These are phyloP conservation scores for Sphaerulina musiva DNA, from an alignment of 2,329 filamentous ascomycete species.

Conservation along the genomic window DNA sequence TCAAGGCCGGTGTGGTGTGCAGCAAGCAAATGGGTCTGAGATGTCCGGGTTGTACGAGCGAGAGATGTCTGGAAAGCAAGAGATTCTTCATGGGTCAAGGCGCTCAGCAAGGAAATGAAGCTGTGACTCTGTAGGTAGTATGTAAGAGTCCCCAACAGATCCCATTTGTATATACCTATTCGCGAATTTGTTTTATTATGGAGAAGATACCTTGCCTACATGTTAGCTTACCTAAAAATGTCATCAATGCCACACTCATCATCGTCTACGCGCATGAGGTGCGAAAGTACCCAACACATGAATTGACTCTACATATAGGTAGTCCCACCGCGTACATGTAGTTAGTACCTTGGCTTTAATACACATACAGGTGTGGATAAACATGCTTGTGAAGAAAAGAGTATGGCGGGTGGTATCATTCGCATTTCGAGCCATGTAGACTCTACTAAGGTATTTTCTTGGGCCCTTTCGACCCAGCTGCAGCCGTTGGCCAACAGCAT, in stretches of 20 bases:
- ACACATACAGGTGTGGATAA: no score
- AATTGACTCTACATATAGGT: neutral
- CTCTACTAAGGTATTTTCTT: neutral
- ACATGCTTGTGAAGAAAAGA: neutral
- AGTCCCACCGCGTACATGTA: no score
- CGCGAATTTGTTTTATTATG: neutral
- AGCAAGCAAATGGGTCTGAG: constrained; percentile 82
- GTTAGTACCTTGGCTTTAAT: no score
- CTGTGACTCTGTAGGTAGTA: constrained; percentile 24
- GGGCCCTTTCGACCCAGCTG: neutral
- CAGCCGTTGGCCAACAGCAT: no score
- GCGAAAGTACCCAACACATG: neutral
- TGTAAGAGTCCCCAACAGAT: neutral
- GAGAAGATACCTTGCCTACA: neutral
- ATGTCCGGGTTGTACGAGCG: constrained; percentile 89
- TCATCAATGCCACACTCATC: no score
- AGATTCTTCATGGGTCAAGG: constrained; percentile 51
- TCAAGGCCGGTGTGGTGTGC: constrained; percentile 63
- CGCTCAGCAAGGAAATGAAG: constrained; percentile 23
- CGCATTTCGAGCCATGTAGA: neutral
- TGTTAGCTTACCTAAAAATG: no score
- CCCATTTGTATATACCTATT: neutral
- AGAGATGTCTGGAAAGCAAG: constrained; percentile 73
- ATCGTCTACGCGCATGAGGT: neutral
- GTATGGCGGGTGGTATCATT: neutral